Base-by-base conservation (phyloP, 2,329 filamentous ascomycete species). In the Laburnicola sp. region DNA sequence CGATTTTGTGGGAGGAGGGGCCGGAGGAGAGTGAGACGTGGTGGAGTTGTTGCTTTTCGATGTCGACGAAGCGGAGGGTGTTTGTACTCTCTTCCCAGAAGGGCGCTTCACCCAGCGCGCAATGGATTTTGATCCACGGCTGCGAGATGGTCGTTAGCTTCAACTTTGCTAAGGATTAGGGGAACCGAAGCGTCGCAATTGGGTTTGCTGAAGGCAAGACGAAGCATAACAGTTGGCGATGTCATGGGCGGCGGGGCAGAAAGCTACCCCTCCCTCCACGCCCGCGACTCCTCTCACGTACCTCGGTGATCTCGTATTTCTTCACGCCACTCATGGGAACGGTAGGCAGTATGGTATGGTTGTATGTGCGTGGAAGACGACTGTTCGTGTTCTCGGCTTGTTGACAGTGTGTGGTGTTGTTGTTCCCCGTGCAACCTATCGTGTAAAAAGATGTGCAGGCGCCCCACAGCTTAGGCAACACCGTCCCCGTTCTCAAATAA, bases 21-120 rank as follows among this genome's bases (percentile, higher is more conserved):
- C 86, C 88, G 52, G 82, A 76, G 41, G 73, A 68, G 23, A 95
- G 77, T 62, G 89, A 81, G 53, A 94, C 80, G 41, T 82, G 80
- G 75, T 94, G 87, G 39, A 96, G 68, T 54, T 85, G 84, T 68
- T 88, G 82, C 68, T 87, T 84, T 71, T 86, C 87, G 74, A 96
- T 92, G 74, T 97, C 92, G 55, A 92, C 84, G 70, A 91, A 91
- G 57, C 89, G 87, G 51, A 93, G 76, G 40, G 78, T 80, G 70
- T 88, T 81, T 44, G 81, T 84, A 22, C 75, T 75, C 51, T 80
- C 76, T 70, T 91, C 87, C 75, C 85, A 90, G 75, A 85, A 90
- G 1, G 88, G 88, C 0, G 82, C 89, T 73, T 93, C 89, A 57
- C 86, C 87, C 27, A 92, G 80, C 10, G 75, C 77, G 74, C 87